phyloP scores from a whole-genome alignment of 2,329 filamentous ascomycete genomes.

The Beauveria brongniartii region DNA sequence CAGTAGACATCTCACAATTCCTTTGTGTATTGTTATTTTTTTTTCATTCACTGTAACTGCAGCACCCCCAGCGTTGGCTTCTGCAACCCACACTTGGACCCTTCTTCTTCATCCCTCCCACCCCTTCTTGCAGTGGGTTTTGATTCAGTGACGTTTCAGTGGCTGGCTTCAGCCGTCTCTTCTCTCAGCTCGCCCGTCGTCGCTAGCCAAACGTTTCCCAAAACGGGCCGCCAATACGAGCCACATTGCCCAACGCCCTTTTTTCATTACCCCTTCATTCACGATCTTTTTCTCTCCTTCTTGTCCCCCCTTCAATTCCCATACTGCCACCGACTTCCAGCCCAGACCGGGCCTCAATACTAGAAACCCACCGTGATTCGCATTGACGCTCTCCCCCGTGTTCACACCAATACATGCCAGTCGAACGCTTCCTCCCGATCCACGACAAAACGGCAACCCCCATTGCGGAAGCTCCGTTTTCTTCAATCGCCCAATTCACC shows the following conservation, averaged over 20 bases:
- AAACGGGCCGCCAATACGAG: not conserved
- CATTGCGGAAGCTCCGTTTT: not conserved
- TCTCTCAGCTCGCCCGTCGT: not conserved
- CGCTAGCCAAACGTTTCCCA: not conserved
- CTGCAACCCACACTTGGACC: too few relatives aligned
- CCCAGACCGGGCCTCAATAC: too few relatives aligned
- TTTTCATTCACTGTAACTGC: too few relatives aligned
- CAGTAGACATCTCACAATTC: too few relatives aligned
- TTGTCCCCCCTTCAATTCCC: not conserved
- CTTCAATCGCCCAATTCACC: not conserved
- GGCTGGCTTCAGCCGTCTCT: not conserved
- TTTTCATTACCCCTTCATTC: not conserved
- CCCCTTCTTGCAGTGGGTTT: too few relatives aligned
- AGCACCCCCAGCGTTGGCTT: too few relatives aligned
- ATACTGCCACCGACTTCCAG: too few relatives aligned
- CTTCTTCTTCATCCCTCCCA: not conserved
- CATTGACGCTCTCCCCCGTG: not conserved
- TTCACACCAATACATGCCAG: constrained; percentile 4
- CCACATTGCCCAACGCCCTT: not conserved
- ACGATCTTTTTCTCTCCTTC: not conserved
- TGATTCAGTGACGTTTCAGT: not conserved
- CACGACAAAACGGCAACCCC: not conserved
- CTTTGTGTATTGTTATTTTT: too few relatives aligned
- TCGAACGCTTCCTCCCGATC: not conserved
- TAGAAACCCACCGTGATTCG: too few relatives aligned